Base-by-base conservation (phyloP, 345 rosid genomes). In the Brassica incana region DNA sequence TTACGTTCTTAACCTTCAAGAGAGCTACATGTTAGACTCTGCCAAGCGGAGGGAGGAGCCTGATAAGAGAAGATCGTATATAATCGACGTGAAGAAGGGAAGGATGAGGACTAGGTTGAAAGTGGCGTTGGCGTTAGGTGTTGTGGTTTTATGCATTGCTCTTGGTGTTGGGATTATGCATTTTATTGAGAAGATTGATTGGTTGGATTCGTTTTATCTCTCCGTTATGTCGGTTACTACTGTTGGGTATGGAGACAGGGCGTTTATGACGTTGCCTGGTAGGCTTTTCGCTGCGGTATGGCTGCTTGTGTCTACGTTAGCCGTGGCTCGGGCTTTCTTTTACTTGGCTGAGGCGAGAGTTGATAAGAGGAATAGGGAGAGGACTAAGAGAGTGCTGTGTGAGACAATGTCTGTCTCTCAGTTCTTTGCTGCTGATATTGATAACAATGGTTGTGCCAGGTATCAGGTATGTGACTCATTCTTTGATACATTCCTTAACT, bases 181-280 rank as follows among this genome's bases (percentile, higher is more conserved):
- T 88, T 91, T 84, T 54, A 87, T 91, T 12, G 98, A 95, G 87
- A 43, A 71, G 0, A 88, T 95, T 36, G 90, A 85, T 36, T 95
- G 96, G 99, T 72, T 95, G 82, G 98, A 95, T 83, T 86, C 98
- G 1, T 80, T 91, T 74, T 95, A 95, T 81, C 93, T 95, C 7
- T 95, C 97, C 4, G 98, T 95, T 81, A 95, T 95, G 99, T 95
- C 98, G 0, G 98, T 95, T 32, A 95, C 99, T 3, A 95, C 97
- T 0, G 97, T 95, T 64, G 99, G 99, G 1, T 95, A 91, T 30
- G 98, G 98, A 4, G 99, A 95, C 67, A 74, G 84, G 78, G 97
- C 99, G 0, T 95, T 90, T 84, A 74, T 54, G 77, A 89, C 98
- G 0, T 1, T 93, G 92, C 71, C 85, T 0, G 99, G 99, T 60